Evolutionary conservation across 1,284 basidiomycete species (phyloP).

Genomic region (Ganoderma lingzhi): DNA sequence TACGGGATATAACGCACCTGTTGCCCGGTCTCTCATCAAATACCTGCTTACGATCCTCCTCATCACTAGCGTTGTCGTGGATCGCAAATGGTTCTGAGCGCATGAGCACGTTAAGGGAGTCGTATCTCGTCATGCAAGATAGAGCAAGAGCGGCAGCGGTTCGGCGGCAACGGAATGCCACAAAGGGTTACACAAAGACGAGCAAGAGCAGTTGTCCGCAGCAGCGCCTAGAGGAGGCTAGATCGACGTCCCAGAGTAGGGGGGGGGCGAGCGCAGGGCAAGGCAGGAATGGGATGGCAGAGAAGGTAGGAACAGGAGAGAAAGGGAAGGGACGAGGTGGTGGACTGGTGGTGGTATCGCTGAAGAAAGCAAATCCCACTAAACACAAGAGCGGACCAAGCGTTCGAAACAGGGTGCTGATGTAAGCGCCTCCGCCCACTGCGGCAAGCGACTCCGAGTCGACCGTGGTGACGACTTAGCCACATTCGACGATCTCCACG

Average conservation of each 20-base stretch:
- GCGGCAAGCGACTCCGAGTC: not conserved
- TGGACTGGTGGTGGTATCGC: slow-evolving; percentile 35
- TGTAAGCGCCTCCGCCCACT: slow-evolving; percentile 21
- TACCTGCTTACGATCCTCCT: not conserved
- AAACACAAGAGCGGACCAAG: slow-evolving; percentile 26
- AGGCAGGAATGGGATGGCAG: slow-evolving; percentile 3
- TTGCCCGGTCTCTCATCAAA: slow-evolving; percentile 10
- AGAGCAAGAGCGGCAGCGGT: not conserved
- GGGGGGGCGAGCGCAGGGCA: not conserved
- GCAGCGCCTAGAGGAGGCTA: not conserved
- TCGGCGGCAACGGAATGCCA: slow-evolving; percentile 6
- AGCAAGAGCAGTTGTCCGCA: not conserved
- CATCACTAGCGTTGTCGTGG: slow-evolving; percentile 3
- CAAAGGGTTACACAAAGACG: not conserved
- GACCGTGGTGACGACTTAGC: not conserved
- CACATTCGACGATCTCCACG: slow-evolving; percentile 14
- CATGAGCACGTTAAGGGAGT: slow-evolving; percentile 13
- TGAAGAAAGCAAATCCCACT: slow-evolving; percentile 14
- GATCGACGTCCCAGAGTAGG: not conserved
- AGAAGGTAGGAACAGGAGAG: not conserved
- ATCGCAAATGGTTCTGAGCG: slow-evolving; percentile 18
- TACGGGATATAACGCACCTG: slow-evolving; percentile 18
- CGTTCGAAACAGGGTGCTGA: slow-evolving; percentile 32
- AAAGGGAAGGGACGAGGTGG: slow-evolving; percentile 17
- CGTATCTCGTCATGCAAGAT: slow-evolving; percentile 1